Evolutionary conservation across 805 yeast species (phyloP).

Genomic region (Candida koratica): DNA sequence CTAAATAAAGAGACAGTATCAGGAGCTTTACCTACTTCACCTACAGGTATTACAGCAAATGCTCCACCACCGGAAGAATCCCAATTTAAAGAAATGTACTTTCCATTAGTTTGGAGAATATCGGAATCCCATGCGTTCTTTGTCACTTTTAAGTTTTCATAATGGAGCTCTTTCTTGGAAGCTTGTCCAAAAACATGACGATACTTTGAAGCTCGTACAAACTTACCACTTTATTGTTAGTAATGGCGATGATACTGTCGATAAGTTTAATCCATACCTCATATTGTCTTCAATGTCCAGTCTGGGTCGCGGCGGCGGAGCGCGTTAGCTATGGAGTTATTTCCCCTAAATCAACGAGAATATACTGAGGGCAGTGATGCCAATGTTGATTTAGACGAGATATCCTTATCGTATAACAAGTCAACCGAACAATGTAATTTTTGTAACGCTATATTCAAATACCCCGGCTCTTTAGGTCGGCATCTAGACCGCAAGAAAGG

Average conservation of each 20-base stretch:
- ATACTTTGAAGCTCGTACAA: conserved; percentile 94
- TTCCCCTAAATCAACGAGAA: too few species aligned
- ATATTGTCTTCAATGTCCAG: conserved; percentile 1
- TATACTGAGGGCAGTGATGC: too few species aligned
- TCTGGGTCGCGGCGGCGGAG: too few species aligned
- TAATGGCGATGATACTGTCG: neutral
- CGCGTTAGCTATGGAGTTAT: too few species aligned
- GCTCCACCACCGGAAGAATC: conserved; percentile 97
- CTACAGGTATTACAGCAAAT: conserved; percentile 85
- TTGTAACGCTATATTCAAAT: conserved; percentile 8
- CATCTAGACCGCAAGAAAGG: conserved; percentile 12
- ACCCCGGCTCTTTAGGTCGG: conserved; percentile 12
- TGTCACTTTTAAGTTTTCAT: conserved; percentile 73
- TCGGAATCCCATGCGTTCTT: conserved; percentile 97
- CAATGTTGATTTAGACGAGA: too few species aligned
- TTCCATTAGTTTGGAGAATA: conserved; percentile 80
- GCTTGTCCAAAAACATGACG: conserved; percentile 96
- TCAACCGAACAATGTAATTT: conserved; percentile 9
- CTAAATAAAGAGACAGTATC: conserved; percentile 90
- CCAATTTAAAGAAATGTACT: conserved; percentile 85
- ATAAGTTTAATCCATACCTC: conserved; percentile 1
- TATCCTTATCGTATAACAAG: too few species aligned
- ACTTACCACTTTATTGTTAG: conserved; percentile 55
- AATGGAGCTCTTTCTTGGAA: conserved; percentile 60
- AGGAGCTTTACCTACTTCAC: conserved; percentile 87